A percentile compares a stretch with the other conserved stretches of the same genome.
Conservation (phyloP, 768 basidiomycete genomes). For the Phaeolepiota aurea region DNA sequence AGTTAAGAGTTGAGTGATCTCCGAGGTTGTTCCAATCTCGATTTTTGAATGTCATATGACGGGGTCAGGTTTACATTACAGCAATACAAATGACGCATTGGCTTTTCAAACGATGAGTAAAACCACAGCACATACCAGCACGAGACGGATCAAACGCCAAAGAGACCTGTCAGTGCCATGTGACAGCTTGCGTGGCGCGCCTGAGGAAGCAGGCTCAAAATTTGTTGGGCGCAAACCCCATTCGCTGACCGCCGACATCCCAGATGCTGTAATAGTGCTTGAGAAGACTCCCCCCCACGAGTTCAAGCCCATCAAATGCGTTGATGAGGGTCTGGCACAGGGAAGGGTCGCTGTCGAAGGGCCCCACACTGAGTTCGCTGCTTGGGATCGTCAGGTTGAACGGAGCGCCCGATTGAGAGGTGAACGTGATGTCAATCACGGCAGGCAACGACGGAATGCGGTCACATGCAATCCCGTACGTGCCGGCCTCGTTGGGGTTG, state of each 20-base stretch:
- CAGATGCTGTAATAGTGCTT: conserved; percentile 57
- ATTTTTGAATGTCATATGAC: background rate
- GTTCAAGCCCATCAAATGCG: conserved; percentile 40
- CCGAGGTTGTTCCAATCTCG: background rate
- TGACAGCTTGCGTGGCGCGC: too few relatives aligned
- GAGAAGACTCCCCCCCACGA: conserved; percentile 47
- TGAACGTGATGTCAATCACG: conserved; percentile 43
- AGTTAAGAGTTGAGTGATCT: background rate
- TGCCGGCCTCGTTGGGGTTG: conserved; percentile 40
- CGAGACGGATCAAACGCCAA: background rate
- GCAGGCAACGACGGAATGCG: conserved; percentile 38
- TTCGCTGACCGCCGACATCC: conserved; percentile 39
- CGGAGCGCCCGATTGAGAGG: conserved; percentile 34
- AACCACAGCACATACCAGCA: background rate
- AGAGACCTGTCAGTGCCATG: too few relatives aligned
- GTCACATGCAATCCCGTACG: conserved; percentile 46
- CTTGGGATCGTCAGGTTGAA: conserved; percentile 54
- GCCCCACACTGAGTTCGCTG: conserved; percentile 48
- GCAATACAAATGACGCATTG: background rate
- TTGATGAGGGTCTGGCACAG: conserved; percentile 53
- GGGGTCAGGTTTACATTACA: too few relatives aligned
- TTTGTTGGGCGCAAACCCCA: conserved; percentile 45
- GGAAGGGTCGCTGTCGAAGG: conserved; percentile 39
- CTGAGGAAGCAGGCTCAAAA: background rate
- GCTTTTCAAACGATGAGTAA: too few relatives aligned